Base-by-base conservation (phyloP, 1,139 yeast species). In the Yamadazyma buinensis region DNA sequence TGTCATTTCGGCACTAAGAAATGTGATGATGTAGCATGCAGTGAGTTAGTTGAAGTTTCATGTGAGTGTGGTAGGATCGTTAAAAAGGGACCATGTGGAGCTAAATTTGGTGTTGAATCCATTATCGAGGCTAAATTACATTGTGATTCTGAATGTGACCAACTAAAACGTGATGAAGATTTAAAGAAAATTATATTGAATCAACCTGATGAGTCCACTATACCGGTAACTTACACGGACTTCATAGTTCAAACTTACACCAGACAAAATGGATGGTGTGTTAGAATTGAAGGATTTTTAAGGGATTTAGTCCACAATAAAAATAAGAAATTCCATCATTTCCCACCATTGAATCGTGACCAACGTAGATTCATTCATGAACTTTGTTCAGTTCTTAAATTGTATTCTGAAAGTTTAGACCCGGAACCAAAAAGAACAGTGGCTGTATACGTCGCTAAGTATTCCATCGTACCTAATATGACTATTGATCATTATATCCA, bases 391-490 rank as follows among this genome's bases (percentile, higher is more conserved):
- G 58, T 75, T 0, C 86, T 67, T 52, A 65, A 70, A 7, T 51
- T 87, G 12, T 78, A 75, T 47, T 67, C 84, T 0, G 88, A 84
- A 49, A 76, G 92, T 1, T 90, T 84, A 46, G 96, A 86, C 53
- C 75, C 75, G 2, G 96, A 86, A 44, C 95, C 96, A 0, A 69
- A 77, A 37, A 59, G 95, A 43, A 75, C 82, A 11, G 90, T 86
- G 0, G 81, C 75, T 41, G 67, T 87, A 11, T 75, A 73, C 37
- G 50, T 67, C 8, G 59, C 67, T 2, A 61, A 67, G 31, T 52
- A 52, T 38, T 42, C 77, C 0, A 45, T 40, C 4, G 43, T 54
- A 3, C 73, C 74, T 2, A 32, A 42, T 2, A 36, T 52, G 28
- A 51, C 58, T 3, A 54, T 69, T n/a, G 59, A 62, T 36, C 61